Conservation (phyloP, 495 filamentous ascomycete genomes). For the Xylaria bambusicola region DNA sequence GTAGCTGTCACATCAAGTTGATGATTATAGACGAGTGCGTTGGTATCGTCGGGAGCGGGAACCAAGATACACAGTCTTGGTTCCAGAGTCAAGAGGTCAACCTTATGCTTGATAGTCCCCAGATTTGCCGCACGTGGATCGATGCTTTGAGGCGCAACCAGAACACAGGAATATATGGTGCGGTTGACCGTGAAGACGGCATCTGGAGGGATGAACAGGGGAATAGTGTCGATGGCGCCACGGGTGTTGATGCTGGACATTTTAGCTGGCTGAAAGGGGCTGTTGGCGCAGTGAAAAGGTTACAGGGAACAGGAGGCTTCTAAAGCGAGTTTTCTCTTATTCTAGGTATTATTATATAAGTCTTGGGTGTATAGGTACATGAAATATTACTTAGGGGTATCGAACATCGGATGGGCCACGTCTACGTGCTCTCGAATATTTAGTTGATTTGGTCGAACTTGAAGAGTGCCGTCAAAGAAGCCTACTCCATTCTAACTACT, state of each 20-base stretch:
- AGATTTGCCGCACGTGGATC: constrained; percentile 63
- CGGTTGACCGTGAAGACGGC: constrained; percentile 56
- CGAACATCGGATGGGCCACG: too few relatives aligned
- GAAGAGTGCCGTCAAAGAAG: too few relatives aligned
- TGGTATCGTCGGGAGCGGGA: constrained; percentile 72
- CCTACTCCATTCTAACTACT: background rate
- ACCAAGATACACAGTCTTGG: constrained; percentile 81
- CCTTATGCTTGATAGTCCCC: constrained; percentile 59
- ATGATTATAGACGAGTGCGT: constrained; percentile 70
- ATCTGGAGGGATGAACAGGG: constrained; percentile 61
- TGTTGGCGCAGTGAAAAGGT: constrained; percentile 62
- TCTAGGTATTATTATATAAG: too few relatives aligned
- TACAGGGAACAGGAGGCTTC: constrained; percentile 63
- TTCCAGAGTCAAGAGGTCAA: constrained; percentile 78
- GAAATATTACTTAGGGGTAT: too few relatives aligned
- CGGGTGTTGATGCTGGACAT: constrained; percentile 59
- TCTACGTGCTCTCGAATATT: too few relatives aligned
- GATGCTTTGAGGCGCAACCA: constrained; percentile 66
- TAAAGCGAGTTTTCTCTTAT: constrained; percentile 16
- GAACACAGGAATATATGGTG: constrained; percentile 67
- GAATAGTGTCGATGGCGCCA: constrained; percentile 57
- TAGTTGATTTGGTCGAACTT: too few relatives aligned
- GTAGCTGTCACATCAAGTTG: constrained; percentile 75
- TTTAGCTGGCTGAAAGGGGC: constrained; percentile 65
- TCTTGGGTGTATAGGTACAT: too few relatives aligned